Evolutionary conservation across 371 early-diverging fungal genomes (phyloP), one percentile per base, ranked within the genome.

Genomic region (Zopfochytrium polystomum): DNA sequence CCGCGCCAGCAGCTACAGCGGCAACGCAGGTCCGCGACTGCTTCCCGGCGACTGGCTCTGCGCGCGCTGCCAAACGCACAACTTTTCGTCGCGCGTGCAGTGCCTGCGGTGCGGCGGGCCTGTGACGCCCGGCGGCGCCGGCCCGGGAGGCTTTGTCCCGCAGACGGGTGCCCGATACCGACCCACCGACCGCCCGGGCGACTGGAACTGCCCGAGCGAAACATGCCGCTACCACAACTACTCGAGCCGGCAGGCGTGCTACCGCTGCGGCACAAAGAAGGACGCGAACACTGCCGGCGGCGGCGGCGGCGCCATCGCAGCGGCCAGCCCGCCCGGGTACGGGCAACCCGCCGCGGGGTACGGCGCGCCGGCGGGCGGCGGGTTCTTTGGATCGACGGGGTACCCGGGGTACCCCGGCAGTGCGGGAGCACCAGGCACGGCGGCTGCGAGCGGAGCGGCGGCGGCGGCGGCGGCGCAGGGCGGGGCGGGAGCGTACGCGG

Each of bases 11-110:
- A 20, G 27, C 9, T 30, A n/a, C 9, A 35, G 11, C 23, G 23
- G 23, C 30, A 43, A n/a, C 9, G 59, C 33, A 23, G 30, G 30
- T 32, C 38, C n/a, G 11, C 35, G 33, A 20, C 20, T 70, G 20
- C 32, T 67, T 2, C 86, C 87, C 6, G 89, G 89, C 1, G 90
- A 88, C 58, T 90, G 90, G 90, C 73, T 80, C 25, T 90, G 90
- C 63, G 71, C 75, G 50, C 73, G 72, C 47, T 90, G 90, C 62
- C 66, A 70, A 18, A 81, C 86, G 60, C 80, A 85, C 62, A 90
- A 90, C 70, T 90, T 87, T 71, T 85, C 89, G 11, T 86, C 88
- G 2, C 63, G 90, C 7, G 34, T 52, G 4, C 46, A 60, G 27
- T 73, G 74, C 56, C 51, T 67, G 57, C 68, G 65, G 57, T 73